Evolutionary conservation across 129 eudicot species (phyloP).

Genomic region (Flaveria linearis): DNA sequence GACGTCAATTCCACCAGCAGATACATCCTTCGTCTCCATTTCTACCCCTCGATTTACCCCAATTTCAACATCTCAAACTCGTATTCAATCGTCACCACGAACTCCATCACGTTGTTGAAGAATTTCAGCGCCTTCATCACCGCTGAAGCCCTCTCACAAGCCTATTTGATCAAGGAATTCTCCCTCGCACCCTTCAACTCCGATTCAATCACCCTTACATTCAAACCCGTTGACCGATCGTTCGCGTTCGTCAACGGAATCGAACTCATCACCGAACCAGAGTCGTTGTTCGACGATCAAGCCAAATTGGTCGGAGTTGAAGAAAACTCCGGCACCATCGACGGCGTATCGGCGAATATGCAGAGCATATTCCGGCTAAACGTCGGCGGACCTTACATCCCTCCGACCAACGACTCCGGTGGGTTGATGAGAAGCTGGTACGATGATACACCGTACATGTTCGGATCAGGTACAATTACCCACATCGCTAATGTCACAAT

Average conservation of each 20-base stretch:
- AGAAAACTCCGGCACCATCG: conserved; percentile 28
- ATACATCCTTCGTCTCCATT: conserved; percentile 55
- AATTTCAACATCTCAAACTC: conserved; percentile 50
- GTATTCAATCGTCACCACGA: conserved; percentile 45
- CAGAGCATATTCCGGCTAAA: conserved; percentile 62
- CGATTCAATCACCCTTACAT: conserved; percentile 38
- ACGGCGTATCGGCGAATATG: conserved; percentile 29
- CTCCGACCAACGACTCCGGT: conserved; percentile 58
- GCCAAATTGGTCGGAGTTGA: conserved; percentile 49
- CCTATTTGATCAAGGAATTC: conserved; percentile 62
- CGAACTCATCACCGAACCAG: conserved; percentile 52
- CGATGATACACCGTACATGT: conserved; percentile 66
- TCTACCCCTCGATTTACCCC: conserved; percentile 69
- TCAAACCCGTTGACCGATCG: conserved; percentile 52
- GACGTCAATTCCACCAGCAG: conserved; percentile 47
- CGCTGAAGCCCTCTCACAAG: conserved; percentile 63
- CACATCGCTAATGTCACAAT: conserved; percentile 38
- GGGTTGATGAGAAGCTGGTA: conserved; percentile 79
- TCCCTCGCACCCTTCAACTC: conserved; percentile 38
- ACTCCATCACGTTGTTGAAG: conserved; percentile 50
- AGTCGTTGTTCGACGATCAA: conserved; percentile 48
- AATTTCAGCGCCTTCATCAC: conserved; percentile 69
- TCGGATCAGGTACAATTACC: conserved; percentile 50
- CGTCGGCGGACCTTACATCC: conserved; percentile 67
- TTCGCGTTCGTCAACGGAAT: conserved; percentile 80